A percentile compares a stretch with the other conserved stretches of the same genome.
These are phyloP conservation scores for Diospyros kaki DNA, from an alignment of 148 eudicot species.

Conservation along the genomic window DNA sequence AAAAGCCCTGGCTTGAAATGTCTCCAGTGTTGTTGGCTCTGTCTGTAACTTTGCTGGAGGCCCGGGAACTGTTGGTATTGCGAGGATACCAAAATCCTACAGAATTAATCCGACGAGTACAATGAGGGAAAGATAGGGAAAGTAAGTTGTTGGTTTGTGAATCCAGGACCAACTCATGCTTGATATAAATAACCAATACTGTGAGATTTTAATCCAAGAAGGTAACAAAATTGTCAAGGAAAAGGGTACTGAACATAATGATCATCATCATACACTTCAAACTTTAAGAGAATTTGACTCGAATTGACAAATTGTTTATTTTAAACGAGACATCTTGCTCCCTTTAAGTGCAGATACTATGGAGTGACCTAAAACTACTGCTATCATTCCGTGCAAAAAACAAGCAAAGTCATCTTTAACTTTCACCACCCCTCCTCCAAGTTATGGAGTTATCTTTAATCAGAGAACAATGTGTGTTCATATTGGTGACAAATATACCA, in stretches of 20 bases:
- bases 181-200: neutral
- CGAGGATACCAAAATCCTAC: conserved; percentile 32
- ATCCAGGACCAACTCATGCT: neutral
- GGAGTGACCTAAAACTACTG: too few relatives aligned
- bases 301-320: neutral
- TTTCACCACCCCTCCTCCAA: too few relatives aligned
- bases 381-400: too few relatives aligned
- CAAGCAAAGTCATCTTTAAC: too few relatives aligned
- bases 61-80: too few relatives aligned
- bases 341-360: too few relatives aligned
- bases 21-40: too few relatives aligned
- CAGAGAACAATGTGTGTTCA: too few relatives aligned
- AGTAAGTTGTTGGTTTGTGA: neutral
- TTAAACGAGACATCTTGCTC: too few relatives aligned
- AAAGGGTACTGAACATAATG: too few relatives aligned
- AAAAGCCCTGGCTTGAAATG: neutral
- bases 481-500: neutral
- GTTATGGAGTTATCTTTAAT: too few relatives aligned
- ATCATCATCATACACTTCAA: too few relatives aligned
- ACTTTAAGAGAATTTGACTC: neutral
- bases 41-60: conserved; percentile 12
- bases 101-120: neutral
- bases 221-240: neutral
- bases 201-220: neutral
- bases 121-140: neutral